phyloP scores from a whole-genome alignment of 805 yeast species.

The Kluyveromyces aestuarii region DNA sequence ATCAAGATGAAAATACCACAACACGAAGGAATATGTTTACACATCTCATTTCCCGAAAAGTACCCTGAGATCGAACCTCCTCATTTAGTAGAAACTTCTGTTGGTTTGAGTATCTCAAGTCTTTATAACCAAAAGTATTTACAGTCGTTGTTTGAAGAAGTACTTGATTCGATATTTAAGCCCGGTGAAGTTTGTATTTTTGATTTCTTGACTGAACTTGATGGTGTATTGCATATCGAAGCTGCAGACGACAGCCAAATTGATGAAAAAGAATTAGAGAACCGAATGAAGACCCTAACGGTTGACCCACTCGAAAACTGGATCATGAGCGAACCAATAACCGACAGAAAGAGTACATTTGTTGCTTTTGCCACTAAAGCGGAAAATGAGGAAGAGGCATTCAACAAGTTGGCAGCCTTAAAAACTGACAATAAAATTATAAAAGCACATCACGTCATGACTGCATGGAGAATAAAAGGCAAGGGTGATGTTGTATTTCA shows the following conservation, averaged over 20 bases:
- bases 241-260: conserved; percentile 14
- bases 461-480: conserved; percentile 68
- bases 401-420: conserved; percentile 39
- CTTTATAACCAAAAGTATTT: conserved; percentile 40
- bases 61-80: conserved; percentile 66
- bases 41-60: conserved; percentile 56
- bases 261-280: conserved; percentile 8
- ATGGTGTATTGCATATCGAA: conserved; percentile 38
- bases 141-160: conserved; percentile 38
- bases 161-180: conserved; percentile 43
- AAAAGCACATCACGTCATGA: conserved; percentile 71
- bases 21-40: conserved; percentile 50
- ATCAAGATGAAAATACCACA: conserved; percentile 50
- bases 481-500: conserved; percentile 43
- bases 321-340: conserved; percentile 66
- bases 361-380: conserved; percentile 65
- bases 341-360: conserved; percentile 80
- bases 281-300: background rate
- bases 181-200: conserved; percentile 69
- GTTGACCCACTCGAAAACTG: conserved; percentile 58
- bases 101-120: conserved; percentile 23
- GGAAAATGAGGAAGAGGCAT: conserved; percentile 59
- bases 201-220: conserved; percentile 65
- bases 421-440: conserved; percentile 57
- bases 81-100: conserved; percentile 46